Base-by-base conservation (phyloP, 2,329 filamentous ascomycete genomes). In the Paraphaeosphaeria minitans region DNA sequence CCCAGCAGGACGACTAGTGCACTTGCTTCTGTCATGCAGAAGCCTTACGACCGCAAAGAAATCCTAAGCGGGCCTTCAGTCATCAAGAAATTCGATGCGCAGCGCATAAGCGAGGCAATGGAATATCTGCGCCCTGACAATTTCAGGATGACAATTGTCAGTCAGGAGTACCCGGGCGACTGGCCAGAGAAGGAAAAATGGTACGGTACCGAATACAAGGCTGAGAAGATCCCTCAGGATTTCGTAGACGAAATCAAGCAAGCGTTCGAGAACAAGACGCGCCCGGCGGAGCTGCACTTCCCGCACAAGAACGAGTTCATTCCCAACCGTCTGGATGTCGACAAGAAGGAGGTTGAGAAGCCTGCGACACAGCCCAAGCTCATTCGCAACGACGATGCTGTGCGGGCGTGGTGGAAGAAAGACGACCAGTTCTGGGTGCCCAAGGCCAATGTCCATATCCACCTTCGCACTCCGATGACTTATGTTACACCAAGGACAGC, bases 371-470 rank as follows among this genome's bases (percentile, higher is more conserved):
- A 87, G 0, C 95, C 95, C 0, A 89, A 88, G 60, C 82, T 99
- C 24, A 89, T 99, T 62, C 88, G 93, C 65, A 93, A 96, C 68
- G 94, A 97, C 66, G 83, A 88, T 6, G 81, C 87, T 35, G 88
- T 91, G 0, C 88, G 93, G 31, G 89, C 92, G 2, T 99, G 95
- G 95, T 97, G 89, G 82, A 99, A 99, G 82, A 98, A 98, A 79
- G 95, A 99, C 70, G 95, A 99, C 68, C 93, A 89, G 0, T 99
- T 98, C 78, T 98, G 94, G 93, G 95, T 98, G 10, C 95, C 95
- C 9, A 97, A 96, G 76, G 95, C 92, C 3, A 95, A 93, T 59
- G 81, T 98, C 19, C 86, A 93, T 64, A 86, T 97, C 63, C 92
- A 89, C 66, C 83, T 96, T 65, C 87, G 89, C 67, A 96, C 89